Evolutionary conservation across 306 rosid species (phyloP).

Genomic region (Hippophae gyantsensis): DNA sequence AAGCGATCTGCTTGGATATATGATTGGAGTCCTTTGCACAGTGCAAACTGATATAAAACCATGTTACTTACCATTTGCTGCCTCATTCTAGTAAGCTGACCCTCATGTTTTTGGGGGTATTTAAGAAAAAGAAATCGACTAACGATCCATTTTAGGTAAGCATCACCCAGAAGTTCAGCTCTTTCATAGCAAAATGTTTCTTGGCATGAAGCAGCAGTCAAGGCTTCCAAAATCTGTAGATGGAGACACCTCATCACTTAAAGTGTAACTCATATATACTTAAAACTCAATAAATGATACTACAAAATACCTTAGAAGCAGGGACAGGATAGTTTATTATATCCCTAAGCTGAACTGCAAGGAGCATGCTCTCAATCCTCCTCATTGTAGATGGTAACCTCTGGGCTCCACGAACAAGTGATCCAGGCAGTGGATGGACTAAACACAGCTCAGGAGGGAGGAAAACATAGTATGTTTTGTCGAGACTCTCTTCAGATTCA

Average conservation of each 20-base stretch:
- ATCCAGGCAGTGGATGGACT: constrained; percentile 87
- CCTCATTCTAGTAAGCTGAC: constrained; percentile 99
- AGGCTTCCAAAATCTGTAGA: constrained; percentile 90
- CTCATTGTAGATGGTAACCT: constrained; percentile 97
- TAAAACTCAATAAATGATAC: constrained; percentile 19
- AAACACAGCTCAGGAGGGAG: constrained; percentile 95
- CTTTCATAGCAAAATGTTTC: constrained; percentile 99
- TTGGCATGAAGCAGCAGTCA: constrained; percentile 99
- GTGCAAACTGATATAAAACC: constrained; percentile 81
- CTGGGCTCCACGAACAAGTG: constrained; percentile 96
- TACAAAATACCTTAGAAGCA: constrained; percentile 54
- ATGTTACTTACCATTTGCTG: constrained; percentile 98
- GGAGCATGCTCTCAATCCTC: constrained; percentile 98
- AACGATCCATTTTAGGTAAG: constrained; percentile 95
- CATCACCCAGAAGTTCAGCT: constrained; percentile 99
- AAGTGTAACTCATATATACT: constrained; percentile 8
- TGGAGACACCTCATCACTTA: constrained; percentile 17
- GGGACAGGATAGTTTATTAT: constrained; percentile 63
- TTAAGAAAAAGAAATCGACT: constrained; percentile 91
- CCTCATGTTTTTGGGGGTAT: constrained; percentile 96
- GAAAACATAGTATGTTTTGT: constrained; percentile 87
- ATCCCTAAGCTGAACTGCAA: constrained; percentile 73
- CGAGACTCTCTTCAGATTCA: constrained; percentile 73
- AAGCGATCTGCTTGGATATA: constrained; percentile 97
- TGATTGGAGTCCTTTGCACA: constrained; percentile 80